Conservation (phyloP, 192 early-diverging fungal species). For the Podochytrium sp. region DNA sequence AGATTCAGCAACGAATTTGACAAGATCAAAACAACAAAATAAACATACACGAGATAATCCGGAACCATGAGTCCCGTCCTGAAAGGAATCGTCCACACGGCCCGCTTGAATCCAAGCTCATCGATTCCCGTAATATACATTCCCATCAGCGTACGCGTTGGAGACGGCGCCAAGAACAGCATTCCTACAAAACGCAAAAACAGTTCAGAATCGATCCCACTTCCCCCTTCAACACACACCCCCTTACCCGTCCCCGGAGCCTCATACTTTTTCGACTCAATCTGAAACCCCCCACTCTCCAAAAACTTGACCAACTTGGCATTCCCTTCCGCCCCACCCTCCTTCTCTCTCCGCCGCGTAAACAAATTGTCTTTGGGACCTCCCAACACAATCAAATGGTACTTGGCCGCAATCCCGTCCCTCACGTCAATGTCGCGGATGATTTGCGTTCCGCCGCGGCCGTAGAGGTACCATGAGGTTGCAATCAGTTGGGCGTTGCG, state of each 20-base stretch:
- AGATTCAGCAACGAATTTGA: neutral
- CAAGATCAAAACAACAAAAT: neutral
- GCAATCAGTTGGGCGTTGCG: constrained; percentile 62
- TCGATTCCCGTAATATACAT: constrained; percentile 51
- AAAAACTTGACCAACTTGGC: constrained; percentile 48
- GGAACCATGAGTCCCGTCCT: constrained; percentile 55
- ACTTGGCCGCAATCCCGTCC: constrained; percentile 38
- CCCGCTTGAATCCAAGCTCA: constrained; percentile 44
- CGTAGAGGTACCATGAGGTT: constrained; percentile 69
- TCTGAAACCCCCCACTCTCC: constrained; percentile 47
- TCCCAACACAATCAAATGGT: constrained; percentile 68
- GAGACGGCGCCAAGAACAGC: constrained; percentile 51
- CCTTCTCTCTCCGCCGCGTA: constrained; percentile 44
- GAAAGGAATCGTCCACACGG: constrained; percentile 56
- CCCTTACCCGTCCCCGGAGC: constrained; percentile 54
- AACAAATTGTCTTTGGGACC: constrained; percentile 60
- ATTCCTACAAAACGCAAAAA: no score
- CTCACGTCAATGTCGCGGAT: constrained; percentile 59
- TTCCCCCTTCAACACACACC: constrained; percentile 44
- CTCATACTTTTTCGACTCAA: constrained; percentile 46
- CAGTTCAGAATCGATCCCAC: no score
- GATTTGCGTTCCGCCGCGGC: constrained; percentile 62
- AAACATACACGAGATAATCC: constrained; percentile 39
- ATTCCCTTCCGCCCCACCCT: constrained; percentile 56
- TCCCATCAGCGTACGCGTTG: constrained; percentile 50